phyloP scores from a whole-genome alignment of 2,329 filamentous ascomycete genomes.

The Fusarium sp. region DNA sequence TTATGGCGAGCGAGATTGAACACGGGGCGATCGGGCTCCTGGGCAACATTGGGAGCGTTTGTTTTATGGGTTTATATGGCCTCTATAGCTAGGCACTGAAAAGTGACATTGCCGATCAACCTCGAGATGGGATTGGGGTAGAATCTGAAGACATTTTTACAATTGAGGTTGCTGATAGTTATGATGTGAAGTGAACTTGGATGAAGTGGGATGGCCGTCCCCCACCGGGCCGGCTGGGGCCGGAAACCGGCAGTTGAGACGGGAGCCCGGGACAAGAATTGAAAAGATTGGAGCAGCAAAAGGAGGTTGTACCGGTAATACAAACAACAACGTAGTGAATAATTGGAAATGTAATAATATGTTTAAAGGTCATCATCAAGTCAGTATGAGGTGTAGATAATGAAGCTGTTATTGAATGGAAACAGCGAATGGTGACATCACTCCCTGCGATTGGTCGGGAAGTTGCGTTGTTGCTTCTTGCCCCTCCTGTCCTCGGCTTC shows the following conservation, averaged over 20 bases:
- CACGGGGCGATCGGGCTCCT: background rate
- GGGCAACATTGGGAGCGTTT: conserved; percentile 13
- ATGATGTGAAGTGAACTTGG: background rate
- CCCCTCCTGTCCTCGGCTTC: conserved; percentile 18
- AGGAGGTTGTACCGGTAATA: background rate
- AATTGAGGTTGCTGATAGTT: background rate
- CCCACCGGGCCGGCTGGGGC: conserved; percentile 1
- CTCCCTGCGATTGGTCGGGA: conserved; percentile 11
- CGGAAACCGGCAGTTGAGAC: background rate
- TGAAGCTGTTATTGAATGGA: background rate
- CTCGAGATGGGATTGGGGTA: background rate
- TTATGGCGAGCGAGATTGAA: conserved; percentile 10
- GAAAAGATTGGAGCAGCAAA: background rate
- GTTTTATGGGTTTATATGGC: background rate
- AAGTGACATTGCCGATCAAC: background rate
- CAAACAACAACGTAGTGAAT: too few relatives aligned
- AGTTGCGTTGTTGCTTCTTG: conserved; percentile 8
- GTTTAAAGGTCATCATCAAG: background rate
- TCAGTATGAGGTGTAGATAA: background rate
- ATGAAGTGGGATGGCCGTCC: background rate
- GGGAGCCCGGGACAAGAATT: background rate
- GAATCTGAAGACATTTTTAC: background rate
- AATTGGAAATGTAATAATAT: background rate
- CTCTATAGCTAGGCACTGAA: background rate
- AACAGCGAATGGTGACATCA: conserved; percentile 28